Percentiles rank a stretch among this genome's conserved stretches.
Evolutionary conservation across 768 basidiomycete species (phyloP).

Genomic region (Grammothele lineata): DNA sequence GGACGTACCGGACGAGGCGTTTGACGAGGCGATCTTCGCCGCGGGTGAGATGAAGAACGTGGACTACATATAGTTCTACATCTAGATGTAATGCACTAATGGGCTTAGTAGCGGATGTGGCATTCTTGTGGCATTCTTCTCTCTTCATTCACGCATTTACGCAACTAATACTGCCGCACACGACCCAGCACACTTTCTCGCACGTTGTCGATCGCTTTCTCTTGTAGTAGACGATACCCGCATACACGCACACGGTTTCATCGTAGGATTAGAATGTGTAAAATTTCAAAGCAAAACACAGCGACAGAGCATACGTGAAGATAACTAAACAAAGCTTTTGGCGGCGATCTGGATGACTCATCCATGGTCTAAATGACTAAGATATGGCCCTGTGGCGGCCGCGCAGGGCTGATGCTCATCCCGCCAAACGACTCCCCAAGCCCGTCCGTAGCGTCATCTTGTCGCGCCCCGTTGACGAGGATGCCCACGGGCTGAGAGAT

Average conservation of each 20-base stretch:
- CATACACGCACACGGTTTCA: background rate
- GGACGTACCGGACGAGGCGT: conserved; percentile 66
- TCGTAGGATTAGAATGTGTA: background rate
- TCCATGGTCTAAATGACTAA: too few relatives aligned
- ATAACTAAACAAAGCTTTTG: background rate
- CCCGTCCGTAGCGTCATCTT: conserved; percentile 33
- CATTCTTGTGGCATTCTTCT: conserved; percentile 41
- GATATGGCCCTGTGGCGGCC: too few relatives aligned
- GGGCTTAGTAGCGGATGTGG: too few relatives aligned
- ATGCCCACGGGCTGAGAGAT: conserved; percentile 8
- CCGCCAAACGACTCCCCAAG: conserved; percentile 68
- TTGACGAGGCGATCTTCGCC: conserved; percentile 72
- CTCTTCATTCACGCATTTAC: background rate
- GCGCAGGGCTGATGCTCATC: conserved; percentile 80
- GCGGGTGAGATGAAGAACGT: conserved; percentile 83
- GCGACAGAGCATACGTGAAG: background rate
- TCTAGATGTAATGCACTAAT: conserved; percentile 24
- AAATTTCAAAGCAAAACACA: background rate
- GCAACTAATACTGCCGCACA: background rate
- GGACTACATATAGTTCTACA: conserved; percentile 11
- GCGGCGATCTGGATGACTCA: background rate
- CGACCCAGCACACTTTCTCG: too few relatives aligned
- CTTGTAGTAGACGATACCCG: too few relatives aligned
- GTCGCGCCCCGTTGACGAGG: conserved; percentile 21
- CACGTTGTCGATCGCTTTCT: too few relatives aligned